phyloP scores from a whole-genome alignment of 108 stramenopile species.

The Nitzschia putrida region DNA sequence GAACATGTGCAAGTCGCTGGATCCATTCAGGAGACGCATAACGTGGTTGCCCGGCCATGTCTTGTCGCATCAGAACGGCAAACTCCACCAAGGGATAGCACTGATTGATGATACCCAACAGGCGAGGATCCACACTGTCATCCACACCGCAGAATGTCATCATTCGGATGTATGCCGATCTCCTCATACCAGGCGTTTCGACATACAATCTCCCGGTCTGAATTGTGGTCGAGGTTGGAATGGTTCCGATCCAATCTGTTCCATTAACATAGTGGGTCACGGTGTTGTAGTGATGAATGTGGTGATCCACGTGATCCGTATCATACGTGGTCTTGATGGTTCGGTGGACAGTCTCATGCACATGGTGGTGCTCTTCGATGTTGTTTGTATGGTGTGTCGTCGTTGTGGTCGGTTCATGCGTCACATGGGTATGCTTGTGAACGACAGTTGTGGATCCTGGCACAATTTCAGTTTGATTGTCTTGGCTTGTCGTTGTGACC shows the following conservation, averaged over 20 bases:
- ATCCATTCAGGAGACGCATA: slow-evolving; percentile 79
- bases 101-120: slow-evolving; percentile 53
- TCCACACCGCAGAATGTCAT: slow-evolving; percentile 90
- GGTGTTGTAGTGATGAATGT: not conserved
- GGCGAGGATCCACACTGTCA: slow-evolving; percentile 71
- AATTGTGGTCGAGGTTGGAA: not conserved
- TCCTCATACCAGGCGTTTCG: slow-evolving; percentile 10
- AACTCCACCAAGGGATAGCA: slow-evolving; percentile 80
- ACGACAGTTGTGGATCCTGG: slow-evolving; percentile 1
- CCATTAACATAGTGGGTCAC: not conserved
- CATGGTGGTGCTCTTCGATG: not conserved
- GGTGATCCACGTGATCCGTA: slow-evolving; percentile 8
- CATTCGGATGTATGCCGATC: slow-evolving; percentile 34
- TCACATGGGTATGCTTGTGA: not conserved
- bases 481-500: not conserved
- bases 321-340: slow-evolving; percentile 8
- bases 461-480: not conserved
- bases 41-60: slow-evolving; percentile 80
- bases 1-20: slow-evolving; percentile 37
- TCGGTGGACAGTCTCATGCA: slow-evolving; percentile 6
- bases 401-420: not conserved
- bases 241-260: slow-evolving; percentile 9
- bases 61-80: slow-evolving; percentile 87
- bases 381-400: not conserved
- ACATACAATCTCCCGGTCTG: not conserved